Evolutionary conservation across 1,284 basidiomycete genomes (phyloP).

Genomic region (Peniophora sp.): DNA sequence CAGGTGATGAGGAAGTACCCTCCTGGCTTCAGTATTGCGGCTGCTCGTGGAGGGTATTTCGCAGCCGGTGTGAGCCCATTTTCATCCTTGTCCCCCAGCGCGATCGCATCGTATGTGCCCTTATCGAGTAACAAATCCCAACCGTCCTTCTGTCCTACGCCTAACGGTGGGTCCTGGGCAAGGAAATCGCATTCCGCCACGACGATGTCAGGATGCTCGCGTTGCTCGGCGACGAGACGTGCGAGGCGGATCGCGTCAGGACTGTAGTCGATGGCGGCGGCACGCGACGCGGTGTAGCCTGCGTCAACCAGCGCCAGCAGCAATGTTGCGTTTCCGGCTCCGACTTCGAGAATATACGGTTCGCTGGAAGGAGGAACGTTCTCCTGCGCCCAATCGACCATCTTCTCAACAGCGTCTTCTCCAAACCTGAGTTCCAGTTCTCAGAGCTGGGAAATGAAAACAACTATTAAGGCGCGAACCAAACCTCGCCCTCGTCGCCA

Average conservation of each 20-base stretch:
- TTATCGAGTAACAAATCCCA: constrained; percentile 77
- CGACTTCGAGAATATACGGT: constrained; percentile 63
- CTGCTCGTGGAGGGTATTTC: constrained; percentile 57
- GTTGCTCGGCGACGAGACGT: constrained; percentile 40
- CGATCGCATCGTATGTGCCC: constrained; percentile 85
- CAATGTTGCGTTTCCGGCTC: constrained; percentile 81
- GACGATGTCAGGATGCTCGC: constrained; percentile 27
- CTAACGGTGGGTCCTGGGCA: constrained; percentile 28
- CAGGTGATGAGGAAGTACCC: constrained; percentile 83
- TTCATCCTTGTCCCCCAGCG: constrained; percentile 59
- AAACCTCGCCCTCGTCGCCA: constrained; percentile 85
- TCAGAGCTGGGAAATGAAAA: neutral
- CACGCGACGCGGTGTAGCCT: constrained; percentile 44
- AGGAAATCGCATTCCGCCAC: constrained; percentile 60
- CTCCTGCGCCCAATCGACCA: constrained; percentile 61
- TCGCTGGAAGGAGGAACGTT: constrained; percentile 38
- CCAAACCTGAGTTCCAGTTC: constrained; percentile 60
- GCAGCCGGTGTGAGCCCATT: constrained; percentile 46
- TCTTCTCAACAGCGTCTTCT: constrained; percentile 71
- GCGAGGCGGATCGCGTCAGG: constrained; percentile 61
- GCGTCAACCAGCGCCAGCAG: constrained; percentile 67
- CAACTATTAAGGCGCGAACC: constrained; percentile 36
- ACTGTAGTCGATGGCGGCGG: constrained; percentile 83
- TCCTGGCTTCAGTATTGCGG: constrained; percentile 51
- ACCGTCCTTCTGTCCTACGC: constrained; percentile 14